These are phyloP conservation scores for Rhododendron kiyosumense DNA, from an alignment of 148 eudicot genomes.

Conservation along the genomic window DNA sequence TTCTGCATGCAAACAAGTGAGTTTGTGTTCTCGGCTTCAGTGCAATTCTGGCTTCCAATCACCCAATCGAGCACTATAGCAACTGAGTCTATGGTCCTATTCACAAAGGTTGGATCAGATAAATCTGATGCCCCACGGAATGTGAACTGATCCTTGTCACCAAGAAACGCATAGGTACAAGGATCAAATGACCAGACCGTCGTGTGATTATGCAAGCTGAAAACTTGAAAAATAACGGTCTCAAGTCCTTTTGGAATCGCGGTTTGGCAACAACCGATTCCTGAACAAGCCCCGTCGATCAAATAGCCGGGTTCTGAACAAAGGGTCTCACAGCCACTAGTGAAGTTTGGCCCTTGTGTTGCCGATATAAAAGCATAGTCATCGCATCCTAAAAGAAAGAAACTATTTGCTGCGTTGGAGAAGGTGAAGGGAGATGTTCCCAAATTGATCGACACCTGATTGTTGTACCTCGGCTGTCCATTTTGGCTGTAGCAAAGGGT, in stretches of 20 bases:
- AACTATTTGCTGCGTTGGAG: conserved; percentile 28
- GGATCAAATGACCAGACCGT: conserved; percentile 21
- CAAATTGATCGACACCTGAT: not conserved
- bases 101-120: conserved; percentile 21
- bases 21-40: not conserved
- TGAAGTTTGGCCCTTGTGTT: conserved; percentile 1
- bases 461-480: not conserved
- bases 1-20: conserved; percentile 20
- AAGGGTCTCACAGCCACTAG: conserved; percentile 26
- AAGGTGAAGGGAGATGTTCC: conserved; percentile 21
- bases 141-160: conserved; percentile 20
- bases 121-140: conserved; percentile 36
- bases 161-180: conserved; percentile 46
- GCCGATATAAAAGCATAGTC: conserved; percentile 15
- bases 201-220: conserved; percentile 8
- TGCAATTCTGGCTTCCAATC: conserved; percentile 31
- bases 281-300: conserved; percentile 32
- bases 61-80: conserved; percentile 43
- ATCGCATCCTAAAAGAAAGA: conserved; percentile 48
- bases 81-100: conserved; percentile 19
- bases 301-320: conserved; percentile 27
- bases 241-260: conserved; percentile 33
- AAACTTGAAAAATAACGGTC: not conserved
- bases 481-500: conserved; percentile 10
- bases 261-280: conserved; percentile 52